Evolutionary conservation across 2,329 filamentous ascomycete species (phyloP).

Genomic region (Fusarium sp.): DNA sequence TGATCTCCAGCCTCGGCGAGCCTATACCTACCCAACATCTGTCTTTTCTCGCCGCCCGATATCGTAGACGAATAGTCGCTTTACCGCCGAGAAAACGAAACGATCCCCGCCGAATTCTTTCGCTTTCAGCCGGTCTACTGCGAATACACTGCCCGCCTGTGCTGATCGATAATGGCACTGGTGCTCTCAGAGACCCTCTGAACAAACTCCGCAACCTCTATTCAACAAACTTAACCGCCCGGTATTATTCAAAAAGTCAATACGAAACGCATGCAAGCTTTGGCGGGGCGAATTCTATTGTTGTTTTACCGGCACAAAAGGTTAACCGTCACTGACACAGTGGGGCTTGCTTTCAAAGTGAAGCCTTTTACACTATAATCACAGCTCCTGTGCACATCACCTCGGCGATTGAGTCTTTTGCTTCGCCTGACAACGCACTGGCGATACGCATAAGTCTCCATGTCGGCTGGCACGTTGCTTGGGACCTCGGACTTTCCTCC

Average conservation of each 20-base stretch:
- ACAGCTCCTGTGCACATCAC: background rate
- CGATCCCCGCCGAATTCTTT: conserved; percentile 24
- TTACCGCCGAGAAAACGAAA: conserved; percentile 11
- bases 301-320: conserved; percentile 24
- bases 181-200: conserved; percentile 28
- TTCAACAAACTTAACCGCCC: conserved; percentile 31
- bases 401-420: conserved; percentile 12
- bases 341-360: conserved; percentile 9
- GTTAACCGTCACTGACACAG: conserved; percentile 6
- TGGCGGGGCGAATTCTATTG: conserved; percentile 21
- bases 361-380: conserved; percentile 18
- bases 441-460: conserved; percentile 34
- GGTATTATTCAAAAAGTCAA: conserved; percentile 6
- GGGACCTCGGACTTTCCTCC: conserved; percentile 43
- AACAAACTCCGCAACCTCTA: conserved; percentile 37
- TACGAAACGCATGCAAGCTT: conserved; percentile 10
- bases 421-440: conserved; percentile 7
- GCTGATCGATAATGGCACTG: conserved; percentile 47
- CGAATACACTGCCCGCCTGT: conserved; percentile 23
- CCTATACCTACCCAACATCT: conserved; percentile 5
- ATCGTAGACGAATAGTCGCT: conserved; percentile 13
- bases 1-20: conserved; percentile 22
- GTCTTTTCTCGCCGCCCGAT: conserved; percentile 10
- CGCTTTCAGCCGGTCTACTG: conserved; percentile 28
- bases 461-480: conserved; percentile 49